phyloP scores from a whole-genome alignment of 2,329 filamentous ascomycete species.

The Raffaelea ambrosiae region DNA sequence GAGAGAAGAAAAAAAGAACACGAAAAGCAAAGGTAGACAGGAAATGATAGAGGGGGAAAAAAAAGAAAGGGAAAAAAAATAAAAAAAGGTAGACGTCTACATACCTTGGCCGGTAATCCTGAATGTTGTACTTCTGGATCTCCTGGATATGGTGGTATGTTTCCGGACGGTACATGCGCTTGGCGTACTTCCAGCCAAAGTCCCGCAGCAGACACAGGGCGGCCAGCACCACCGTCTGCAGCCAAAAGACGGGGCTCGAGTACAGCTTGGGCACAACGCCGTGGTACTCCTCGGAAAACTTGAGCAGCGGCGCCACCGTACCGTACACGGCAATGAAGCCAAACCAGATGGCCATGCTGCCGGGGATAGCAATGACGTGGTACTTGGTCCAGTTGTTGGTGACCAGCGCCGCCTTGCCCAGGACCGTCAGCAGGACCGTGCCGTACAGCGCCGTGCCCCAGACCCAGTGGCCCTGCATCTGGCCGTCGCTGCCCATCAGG shows the following conservation, averaged over 20 bases:
- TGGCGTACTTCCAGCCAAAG: conserved; percentile 93
- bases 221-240: conserved; percentile 75
- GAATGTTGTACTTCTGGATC: conserved; percentile 99
- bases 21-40: neutral
- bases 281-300: conserved; percentile 74
- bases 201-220: conserved; percentile 78
- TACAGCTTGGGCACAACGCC: conserved; percentile 79
- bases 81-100: neutral
- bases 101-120: conserved; percentile 95
- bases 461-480: conserved; percentile 87
- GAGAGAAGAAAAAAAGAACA: neutral
- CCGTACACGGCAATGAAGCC: conserved; percentile 83
- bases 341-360: conserved; percentile 86
- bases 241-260: conserved; percentile 78
- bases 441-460: conserved; percentile 97
- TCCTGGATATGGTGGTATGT: conserved; percentile 98
- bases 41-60: neutral
- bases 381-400: conserved; percentile 99
- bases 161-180: conserved; percentile 94
- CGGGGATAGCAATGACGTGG: conserved; percentile 88
- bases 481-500: conserved; percentile 68
- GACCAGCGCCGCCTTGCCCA: conserved; percentile 89
- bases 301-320: conserved; percentile 71
- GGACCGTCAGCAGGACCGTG: conserved; percentile 82
- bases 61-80: neutral